These are phyloP conservation scores for Teratosphaeria gauchensis DNA, from an alignment of 2,329 filamentous ascomycete species.

Conservation along the genomic window DNA sequence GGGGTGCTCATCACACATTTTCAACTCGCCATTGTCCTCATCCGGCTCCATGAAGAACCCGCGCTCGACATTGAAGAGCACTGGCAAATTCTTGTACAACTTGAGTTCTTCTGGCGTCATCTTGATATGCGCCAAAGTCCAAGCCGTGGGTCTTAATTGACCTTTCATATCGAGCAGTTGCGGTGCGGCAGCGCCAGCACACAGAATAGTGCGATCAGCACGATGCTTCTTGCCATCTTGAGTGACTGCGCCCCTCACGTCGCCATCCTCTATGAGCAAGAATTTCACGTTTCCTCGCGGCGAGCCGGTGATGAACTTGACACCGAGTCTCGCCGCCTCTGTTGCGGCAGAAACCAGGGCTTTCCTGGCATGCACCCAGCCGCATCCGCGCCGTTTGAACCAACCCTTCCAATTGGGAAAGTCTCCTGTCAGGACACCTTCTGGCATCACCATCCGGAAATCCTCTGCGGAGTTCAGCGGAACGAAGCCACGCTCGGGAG, in stretches of 20 bases:
- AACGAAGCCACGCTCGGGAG: constrained; percentile 12
- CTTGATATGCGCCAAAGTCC: constrained; percentile 44
- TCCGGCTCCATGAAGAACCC: constrained; percentile 44
- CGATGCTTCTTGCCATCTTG: constrained; percentile 32
- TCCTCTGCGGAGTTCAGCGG: constrained; percentile 33
- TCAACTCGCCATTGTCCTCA: constrained; percentile 36
- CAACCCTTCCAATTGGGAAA: constrained; percentile 45
- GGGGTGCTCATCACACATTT: constrained; percentile 48
- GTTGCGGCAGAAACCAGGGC: constrained; percentile 37
- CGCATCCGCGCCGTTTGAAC: constrained; percentile 35
- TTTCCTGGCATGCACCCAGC: constrained; percentile 46
- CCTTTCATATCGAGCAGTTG: constrained; percentile 41
- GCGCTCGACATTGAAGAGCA: constrained; percentile 40
- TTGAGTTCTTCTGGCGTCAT: constrained; percentile 38
- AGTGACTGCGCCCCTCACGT: constrained; percentile 36
- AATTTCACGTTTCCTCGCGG: constrained; percentile 22
- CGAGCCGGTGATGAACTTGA: constrained; percentile 36
- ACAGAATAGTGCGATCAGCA: constrained; percentile 39
- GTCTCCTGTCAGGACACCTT: constrained; percentile 41
- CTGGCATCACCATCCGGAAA: constrained; percentile 43
- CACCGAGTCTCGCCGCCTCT: constrained; percentile 39
- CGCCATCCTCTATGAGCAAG: constrained; percentile 18
- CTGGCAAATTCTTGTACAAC: constrained; percentile 39
- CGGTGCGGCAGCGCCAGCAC: constrained; percentile 41
- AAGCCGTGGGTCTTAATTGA: constrained; percentile 45